Conservation (phyloP, 352 stramenopile genomes). For the Globisporangium yorkense region DNA sequence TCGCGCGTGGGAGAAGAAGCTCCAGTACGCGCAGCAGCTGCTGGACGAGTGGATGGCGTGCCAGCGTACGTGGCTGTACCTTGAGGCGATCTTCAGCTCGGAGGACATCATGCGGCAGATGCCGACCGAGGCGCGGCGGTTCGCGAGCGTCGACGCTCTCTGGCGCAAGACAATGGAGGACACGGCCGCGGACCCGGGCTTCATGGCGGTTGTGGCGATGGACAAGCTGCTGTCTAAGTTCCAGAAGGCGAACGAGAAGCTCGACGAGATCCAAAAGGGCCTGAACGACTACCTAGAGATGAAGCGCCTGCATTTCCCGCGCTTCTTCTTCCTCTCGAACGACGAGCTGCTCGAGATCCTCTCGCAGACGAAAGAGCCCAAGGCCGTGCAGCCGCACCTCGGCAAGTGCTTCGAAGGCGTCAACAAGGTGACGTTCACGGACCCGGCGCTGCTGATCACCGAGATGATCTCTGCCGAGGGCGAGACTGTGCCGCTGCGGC, state of each 20-base stretch:
- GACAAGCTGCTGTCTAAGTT: constrained; percentile 91
- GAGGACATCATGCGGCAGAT: constrained; percentile 96
- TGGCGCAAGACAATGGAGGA: constrained; percentile 93
- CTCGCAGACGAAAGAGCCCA: constrained; percentile 91
- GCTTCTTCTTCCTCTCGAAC: constrained; percentile 95
- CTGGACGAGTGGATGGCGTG: constrained; percentile 93
- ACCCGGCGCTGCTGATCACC: constrained; percentile 85
- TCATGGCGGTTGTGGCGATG: constrained; percentile 85
- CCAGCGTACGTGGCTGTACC: constrained; percentile 94
- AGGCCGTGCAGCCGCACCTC: constrained; percentile 88
- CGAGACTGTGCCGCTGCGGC: constrained; percentile 82
- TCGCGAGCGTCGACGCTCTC: constrained; percentile 84
- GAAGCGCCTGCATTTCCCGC: constrained; percentile 89
- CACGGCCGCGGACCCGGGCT: constrained; percentile 81
- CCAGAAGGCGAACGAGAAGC: constrained; percentile 90
- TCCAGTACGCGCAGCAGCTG: constrained; percentile 88
- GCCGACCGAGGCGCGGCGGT: constrained; percentile 87
- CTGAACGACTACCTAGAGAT: constrained; percentile 93
- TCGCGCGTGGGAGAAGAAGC: constrained; percentile 87
- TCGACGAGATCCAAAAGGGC: constrained; percentile 93
- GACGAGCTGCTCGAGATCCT: constrained; percentile 93
- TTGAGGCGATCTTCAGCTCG: constrained; percentile 94
- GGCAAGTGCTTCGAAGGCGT: constrained; percentile 90
- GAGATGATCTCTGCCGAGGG: constrained; percentile 93
- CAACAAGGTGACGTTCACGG: constrained; percentile 89